A percentile compares a stretch with the other conserved stretches of the same genome.
Conservation (phyloP, 371 early-diverging fungal genomes). For the Nematocida sp. region DNA sequence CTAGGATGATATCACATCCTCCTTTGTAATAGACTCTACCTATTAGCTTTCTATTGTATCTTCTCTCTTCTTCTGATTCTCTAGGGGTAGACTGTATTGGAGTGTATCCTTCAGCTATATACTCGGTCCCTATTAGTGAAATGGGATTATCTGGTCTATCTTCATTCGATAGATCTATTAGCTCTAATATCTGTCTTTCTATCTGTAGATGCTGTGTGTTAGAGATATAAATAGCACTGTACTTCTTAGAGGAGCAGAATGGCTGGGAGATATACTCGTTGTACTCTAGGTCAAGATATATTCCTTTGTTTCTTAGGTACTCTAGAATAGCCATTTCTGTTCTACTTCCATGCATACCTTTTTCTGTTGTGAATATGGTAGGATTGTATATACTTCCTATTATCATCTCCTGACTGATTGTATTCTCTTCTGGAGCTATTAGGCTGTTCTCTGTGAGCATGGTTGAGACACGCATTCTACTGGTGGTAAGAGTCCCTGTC, state of each 20-base stretch:
- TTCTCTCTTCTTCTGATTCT: not conserved
- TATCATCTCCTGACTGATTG: not conserved
- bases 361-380: conserved; percentile 72
- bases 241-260: conserved; percentile 75
- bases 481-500: conserved; percentile 94
- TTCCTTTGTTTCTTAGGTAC: conserved; percentile 67
- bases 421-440: not conserved
- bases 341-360: conserved; percentile 69
- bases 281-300: conserved; percentile 53
- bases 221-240: conserved; percentile 70
- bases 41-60: not conserved
- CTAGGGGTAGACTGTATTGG: not conserved
- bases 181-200: not conserved
- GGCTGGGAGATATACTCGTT: not conserved
- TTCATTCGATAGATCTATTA: too few species aligned
- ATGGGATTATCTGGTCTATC: too few species aligned
- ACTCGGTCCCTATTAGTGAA: too few species aligned
- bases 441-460: not conserved
- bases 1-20: conserved; percentile 72
- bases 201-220: too few species aligned
- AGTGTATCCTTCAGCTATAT: not conserved
- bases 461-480: conserved; percentile 72
- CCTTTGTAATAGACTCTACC: conserved; percentile 69
- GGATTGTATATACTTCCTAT: conserved; percentile 71
- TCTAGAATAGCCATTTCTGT: conserved; percentile 75